Percentiles rank a stretch among this genome's conserved stretches.
Evolutionary conservation across 208 protist species (phyloP).

Genomic region (Acanthamoeba castellanii): DNA sequence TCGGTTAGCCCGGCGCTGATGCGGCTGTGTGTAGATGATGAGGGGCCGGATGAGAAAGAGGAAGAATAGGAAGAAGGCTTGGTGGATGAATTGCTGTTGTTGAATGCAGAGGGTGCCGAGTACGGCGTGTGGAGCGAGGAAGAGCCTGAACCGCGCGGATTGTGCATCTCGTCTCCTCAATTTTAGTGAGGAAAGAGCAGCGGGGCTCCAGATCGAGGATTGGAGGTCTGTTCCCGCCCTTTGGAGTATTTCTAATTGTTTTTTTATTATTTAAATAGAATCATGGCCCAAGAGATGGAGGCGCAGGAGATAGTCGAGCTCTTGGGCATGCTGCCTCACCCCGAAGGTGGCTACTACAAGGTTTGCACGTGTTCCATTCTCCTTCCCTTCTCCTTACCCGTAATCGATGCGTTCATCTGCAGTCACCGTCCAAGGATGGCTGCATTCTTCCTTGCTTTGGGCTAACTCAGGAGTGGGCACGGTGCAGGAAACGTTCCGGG

Average conservation of each 20-base stretch:
- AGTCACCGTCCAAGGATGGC: too few species aligned
- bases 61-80: neutral
- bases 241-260: neutral
- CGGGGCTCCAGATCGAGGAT: too few species aligned
- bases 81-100: neutral
- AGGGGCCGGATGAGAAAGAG: neutral
- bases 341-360: conserved; percentile 67
- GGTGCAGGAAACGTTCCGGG: conserved; percentile 62
- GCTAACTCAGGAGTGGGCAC: too few species aligned
- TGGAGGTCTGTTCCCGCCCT: neutral
- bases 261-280: neutral
- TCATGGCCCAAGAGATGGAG: neutral
- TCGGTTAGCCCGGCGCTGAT: too few species aligned
- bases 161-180: neutral
- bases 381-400: neutral
- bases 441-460: too few species aligned
- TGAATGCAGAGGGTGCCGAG: neutral
- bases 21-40: neutral
- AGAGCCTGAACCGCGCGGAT: neutral
- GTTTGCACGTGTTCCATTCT: neutral
- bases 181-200: neutral
- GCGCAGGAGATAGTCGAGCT: conserved; percentile 36
- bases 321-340: conserved; percentile 31
- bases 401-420: neutral
- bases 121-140: conserved; percentile 14